Evolutionary conservation across 768 basidiomycete genomes (phyloP).

Genomic region (Piloderma croceum): DNA sequence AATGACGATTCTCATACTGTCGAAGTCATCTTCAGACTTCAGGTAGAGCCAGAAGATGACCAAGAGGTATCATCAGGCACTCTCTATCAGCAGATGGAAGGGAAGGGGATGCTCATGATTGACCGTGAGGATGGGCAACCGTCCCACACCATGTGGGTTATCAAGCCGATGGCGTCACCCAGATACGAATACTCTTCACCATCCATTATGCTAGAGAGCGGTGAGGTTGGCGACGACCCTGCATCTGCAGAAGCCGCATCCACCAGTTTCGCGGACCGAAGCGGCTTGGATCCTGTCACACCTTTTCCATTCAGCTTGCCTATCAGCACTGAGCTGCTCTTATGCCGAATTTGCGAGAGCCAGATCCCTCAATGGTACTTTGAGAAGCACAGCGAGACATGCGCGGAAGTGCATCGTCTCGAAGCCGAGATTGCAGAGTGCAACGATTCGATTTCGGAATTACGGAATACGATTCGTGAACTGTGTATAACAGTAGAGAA

Average conservation of each 20-base stretch:
- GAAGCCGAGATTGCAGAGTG: constrained; percentile 92
- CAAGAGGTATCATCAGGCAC: constrained; percentile 39
- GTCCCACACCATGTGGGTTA: constrained; percentile 98
- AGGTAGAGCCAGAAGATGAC: constrained; percentile 58
- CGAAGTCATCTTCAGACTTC: constrained; percentile 85
- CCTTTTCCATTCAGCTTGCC: constrained; percentile 74
- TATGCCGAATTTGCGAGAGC: constrained; percentile 97
- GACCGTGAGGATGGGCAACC: constrained; percentile 84
- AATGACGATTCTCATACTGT: constrained; percentile 93
- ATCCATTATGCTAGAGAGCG: constrained; percentile 50
- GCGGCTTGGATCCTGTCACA: constrained; percentile 44
- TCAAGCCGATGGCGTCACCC: constrained; percentile 73
- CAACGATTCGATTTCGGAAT: constrained; percentile 87
- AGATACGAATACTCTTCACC: constrained; percentile 64
- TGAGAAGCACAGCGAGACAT: constrained; percentile 99
- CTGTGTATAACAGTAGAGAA: constrained; percentile 67
- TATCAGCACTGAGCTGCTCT: constrained; percentile 75
- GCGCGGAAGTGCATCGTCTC: constrained; percentile 90
- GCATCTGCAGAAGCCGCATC: constrained; percentile 28
- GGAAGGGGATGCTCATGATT: constrained; percentile 97
- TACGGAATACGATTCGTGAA: constrained; percentile 81
- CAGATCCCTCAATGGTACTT: constrained; percentile 99
- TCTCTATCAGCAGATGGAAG: constrained; percentile 86
- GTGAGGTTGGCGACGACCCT: constrained; percentile 39
- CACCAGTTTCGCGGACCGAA: constrained; percentile 29